These are phyloP conservation scores for Ogataea pignaliae DNA, from an alignment of 805 yeast genomes.

Conservation along the genomic window DNA sequence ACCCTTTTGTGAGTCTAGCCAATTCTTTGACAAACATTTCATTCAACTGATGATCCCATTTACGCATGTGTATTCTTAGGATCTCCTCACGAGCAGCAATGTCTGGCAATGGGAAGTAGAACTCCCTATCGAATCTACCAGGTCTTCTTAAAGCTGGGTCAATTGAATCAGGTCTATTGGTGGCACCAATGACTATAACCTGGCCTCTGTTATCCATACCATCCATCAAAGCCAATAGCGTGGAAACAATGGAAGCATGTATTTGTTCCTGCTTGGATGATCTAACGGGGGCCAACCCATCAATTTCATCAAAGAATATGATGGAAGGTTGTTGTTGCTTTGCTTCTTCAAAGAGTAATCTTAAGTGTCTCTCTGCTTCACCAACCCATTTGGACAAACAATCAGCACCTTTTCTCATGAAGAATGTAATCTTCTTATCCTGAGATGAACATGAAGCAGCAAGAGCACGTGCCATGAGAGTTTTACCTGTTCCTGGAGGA, in stretches of 20 bases:
- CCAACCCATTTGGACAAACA: constrained; percentile 98
- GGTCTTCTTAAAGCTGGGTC: constrained; percentile 97
- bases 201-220: constrained; percentile 99
- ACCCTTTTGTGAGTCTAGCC: constrained; percentile 85
- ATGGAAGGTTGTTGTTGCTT: constrained; percentile 93
- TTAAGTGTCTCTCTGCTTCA: constrained; percentile 92
- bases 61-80: constrained; percentile 76
- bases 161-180: constrained; percentile 96
- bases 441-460: constrained; percentile 93
- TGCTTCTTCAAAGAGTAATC: constrained; percentile 92
- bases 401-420: constrained; percentile 98
- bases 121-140: constrained; percentile 95
- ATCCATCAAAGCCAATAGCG: constrained; percentile 93
- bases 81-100: constrained; percentile 72
- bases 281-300: constrained; percentile 96
- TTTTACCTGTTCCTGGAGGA: constrained; percentile 99
- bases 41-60: constrained; percentile 77
- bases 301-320: constrained; percentile 96
- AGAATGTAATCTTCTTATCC: constrained; percentile 83
- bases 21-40: constrained; percentile 56
- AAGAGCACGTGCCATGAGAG: constrained; percentile 94
- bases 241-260: constrained; percentile 95
- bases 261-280: constrained; percentile 97
- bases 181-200: constrained; percentile 96
- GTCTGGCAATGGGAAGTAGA: constrained; percentile 92